Evolutionary conservation across 2,329 filamentous ascomycete genomes (phyloP), one percentile per base, ranked within the genome.

Genomic region (Fusarium verticillioides): DNA sequence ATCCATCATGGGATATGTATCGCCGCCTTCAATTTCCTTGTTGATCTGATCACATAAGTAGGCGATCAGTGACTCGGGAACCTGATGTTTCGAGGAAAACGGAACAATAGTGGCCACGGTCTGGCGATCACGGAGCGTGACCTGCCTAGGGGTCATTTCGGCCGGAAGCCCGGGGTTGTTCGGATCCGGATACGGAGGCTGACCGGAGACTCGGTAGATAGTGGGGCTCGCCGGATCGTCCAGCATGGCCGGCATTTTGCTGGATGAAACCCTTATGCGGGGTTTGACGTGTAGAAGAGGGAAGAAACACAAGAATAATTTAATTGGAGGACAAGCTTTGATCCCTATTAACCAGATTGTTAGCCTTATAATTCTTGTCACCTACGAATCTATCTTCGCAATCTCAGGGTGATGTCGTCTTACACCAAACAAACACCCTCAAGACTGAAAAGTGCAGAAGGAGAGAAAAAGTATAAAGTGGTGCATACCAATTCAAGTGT

Each of bases 1-100:
- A 59, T 95, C 91, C 77, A 92, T 90, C 93, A 97, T 96, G 28
- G 95, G 94, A 81, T 97, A 97, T 3, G 95, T 97, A 81, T 97
- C 94, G 63, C 95, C 95, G 82, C 94, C 93, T 79, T 96, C 94
- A 78, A 97, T 96, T 82, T 97, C 95, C 82, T 93, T 92, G 81
- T 95, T 96, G 77, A 97, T 88, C 83, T 96, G 92, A 78, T 94
- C 93, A 76, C 90, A 93, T 52, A 97, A 89, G 79, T 97, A 96
- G 43, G 87, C 87, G 40, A 96, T 85, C 65, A 97, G 85, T 11
- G 92, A 91, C 43, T 86, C 84, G 5, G 95, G 95, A n/a, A 97
- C 91, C 79, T 95, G 90, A 63, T 90, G 86, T 23, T 89, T 89
- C n/a, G 92, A 93, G 23, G 90, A 91, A 81, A 97, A 95, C 15